Conservation (phyloP, 768 basidiomycete genomes). For the Suillus americanus region DNA sequence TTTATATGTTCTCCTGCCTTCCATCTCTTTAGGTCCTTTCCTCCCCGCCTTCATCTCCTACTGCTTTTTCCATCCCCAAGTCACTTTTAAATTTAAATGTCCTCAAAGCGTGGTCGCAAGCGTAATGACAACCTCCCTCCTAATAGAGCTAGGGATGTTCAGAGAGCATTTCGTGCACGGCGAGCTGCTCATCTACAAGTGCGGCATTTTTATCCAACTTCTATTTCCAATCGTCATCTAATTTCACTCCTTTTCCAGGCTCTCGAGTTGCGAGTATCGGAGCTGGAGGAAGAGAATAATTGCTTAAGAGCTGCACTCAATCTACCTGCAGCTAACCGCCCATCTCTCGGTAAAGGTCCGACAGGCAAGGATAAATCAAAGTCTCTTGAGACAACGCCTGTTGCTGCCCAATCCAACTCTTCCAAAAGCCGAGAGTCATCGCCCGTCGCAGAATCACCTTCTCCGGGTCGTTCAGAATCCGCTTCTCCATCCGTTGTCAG, state of each 20-base stretch:
- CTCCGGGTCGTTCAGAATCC: constrained; percentile 39
- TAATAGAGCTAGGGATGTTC: constrained; percentile 80
- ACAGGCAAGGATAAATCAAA: constrained; percentile 86
- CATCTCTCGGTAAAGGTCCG: constrained; percentile 77
- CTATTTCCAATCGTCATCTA: constrained; percentile 41
- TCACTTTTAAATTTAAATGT: constrained; percentile 45
- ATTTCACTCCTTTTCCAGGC: constrained; percentile 49
- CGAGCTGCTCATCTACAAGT: constrained; percentile 87
- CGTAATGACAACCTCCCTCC: constrained; percentile 65
- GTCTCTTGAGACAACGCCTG: constrained; percentile 35
- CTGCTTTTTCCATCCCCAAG: constrained; percentile 14
- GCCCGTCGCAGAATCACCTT: constrained; percentile 54
- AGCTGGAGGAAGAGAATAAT: constrained; percentile 83
- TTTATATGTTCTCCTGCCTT: constrained; percentile 39
- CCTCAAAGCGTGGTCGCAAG: constrained; percentile 85
- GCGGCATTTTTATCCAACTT: constrained; percentile 31
- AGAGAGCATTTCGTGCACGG: constrained; percentile 85
- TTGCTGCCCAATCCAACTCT: constrained; percentile 33
- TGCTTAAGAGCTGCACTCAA: constrained; percentile 70
- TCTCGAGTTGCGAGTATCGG: constrained; percentile 75
- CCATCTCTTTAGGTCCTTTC: constrained; percentile 32
- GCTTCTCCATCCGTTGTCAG: constrained; percentile 34
- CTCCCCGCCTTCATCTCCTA: constrained; percentile 30
- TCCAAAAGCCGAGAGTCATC: constrained; percentile 67
- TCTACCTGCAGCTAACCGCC: constrained; percentile 71